Conservation (phyloP, 768 basidiomycete genomes). For the Tulasnella sp. region DNA sequence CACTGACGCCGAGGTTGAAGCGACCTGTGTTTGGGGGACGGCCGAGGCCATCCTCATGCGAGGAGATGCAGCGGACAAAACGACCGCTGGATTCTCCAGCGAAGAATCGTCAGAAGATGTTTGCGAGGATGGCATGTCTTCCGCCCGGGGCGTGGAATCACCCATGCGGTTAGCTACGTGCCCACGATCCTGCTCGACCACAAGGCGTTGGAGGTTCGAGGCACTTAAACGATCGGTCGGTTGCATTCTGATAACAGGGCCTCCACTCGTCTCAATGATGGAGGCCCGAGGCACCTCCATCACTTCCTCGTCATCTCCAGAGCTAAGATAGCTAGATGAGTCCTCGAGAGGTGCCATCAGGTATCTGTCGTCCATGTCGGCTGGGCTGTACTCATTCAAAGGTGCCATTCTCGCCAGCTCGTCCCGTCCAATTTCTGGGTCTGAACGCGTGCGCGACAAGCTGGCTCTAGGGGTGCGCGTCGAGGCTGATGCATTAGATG, state of each 20-base stretch:
- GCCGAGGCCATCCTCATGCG: background rate
- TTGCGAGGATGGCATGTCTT: conserved; percentile 11
- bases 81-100: background rate
- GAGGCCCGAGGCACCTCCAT: conserved; percentile 11
- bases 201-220: background rate
- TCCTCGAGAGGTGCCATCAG: background rate
- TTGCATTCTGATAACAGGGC: conserved; percentile 3
- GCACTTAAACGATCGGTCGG: conserved; percentile 3
- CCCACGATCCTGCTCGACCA: no score
- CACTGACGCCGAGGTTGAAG: background rate
- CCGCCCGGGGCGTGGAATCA: background rate
- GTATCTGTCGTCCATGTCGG: no score
- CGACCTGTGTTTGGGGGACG: background rate
- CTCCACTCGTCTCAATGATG: background rate
- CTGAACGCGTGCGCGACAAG: conserved; percentile 27
- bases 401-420: conserved; percentile 34
- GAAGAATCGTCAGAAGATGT: conserved; percentile 1
- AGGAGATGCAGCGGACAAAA: background rate
- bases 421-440: conserved; percentile 61
- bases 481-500: background rate
- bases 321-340: conserved; percentile 1
- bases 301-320: conserved; percentile 12
- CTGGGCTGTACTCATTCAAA: background rate
- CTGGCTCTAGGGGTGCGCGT: conserved; percentile 10
- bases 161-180: background rate